Evolutionary conservation across 1,139 yeast genomes (phyloP).

Genomic region (Taphrina flavorubra): DNA sequence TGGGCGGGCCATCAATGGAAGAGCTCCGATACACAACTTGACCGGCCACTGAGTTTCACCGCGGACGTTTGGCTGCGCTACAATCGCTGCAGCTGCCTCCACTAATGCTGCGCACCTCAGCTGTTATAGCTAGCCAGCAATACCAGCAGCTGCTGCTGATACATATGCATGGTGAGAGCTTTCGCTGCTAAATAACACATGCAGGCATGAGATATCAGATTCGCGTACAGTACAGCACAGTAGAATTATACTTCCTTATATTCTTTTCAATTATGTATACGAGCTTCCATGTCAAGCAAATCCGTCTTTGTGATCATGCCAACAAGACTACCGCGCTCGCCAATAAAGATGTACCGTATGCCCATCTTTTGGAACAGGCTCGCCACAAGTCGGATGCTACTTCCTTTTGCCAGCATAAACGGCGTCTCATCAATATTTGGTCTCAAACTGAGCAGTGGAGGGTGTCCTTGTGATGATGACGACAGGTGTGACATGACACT

Average conservation of each 20-base stretch:
- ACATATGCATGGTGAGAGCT: background rate
- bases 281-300: slow-evolving; percentile 4
- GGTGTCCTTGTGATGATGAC: background rate
- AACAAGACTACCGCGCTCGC: slow-evolving; percentile 10
- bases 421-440: slow-evolving; percentile 15
- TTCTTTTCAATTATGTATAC: background rate
- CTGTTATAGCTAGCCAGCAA: too few relatives aligned
- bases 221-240: background rate
- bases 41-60: background rate
- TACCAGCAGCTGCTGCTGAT: background rate
- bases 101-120: too few relatives aligned
- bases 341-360: slow-evolving; percentile 17
- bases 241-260: background rate
- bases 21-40: background rate
- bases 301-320: slow-evolving; percentile 21
- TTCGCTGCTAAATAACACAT: background rate
- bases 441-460: background rate
- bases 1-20: background rate
- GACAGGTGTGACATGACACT: background rate
- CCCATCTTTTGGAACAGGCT: slow-evolving; percentile 27
- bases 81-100: background rate
- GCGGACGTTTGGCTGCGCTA: background rate
- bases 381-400: slow-evolving; percentile 21
- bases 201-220: background rate
- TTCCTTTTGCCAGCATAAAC: slow-evolving; percentile 8